Evolutionary conservation across 176 grass and related monocot genomes (phyloP).

Genomic region (Triticum urartu): DNA sequence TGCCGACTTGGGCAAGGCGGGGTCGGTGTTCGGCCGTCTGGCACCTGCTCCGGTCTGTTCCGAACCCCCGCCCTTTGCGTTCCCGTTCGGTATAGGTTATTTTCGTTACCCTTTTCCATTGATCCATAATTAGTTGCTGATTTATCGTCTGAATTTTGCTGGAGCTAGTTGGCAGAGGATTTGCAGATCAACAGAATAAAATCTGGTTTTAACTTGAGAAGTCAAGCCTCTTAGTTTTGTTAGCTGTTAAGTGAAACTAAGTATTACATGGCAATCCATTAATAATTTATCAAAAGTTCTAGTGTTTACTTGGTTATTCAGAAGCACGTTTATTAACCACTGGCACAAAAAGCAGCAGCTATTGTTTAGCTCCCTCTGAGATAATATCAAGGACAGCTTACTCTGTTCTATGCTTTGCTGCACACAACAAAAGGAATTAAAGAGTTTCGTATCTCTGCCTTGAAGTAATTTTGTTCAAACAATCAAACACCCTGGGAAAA

Average conservation of each 20-base stretch:
- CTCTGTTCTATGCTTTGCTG: not conserved
- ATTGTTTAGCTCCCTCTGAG: not conserved
- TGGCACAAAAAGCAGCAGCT: not conserved
- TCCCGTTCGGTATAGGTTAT: slow-evolving; percentile 18
- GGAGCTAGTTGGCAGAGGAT: not conserved
- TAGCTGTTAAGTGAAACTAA: not conserved
- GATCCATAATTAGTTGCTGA: not conserved
- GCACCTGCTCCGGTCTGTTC: slow-evolving; percentile 22
- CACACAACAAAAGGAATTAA: not conserved
- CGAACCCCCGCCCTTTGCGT: not conserved
- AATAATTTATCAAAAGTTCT: not conserved
- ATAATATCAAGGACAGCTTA: not conserved
- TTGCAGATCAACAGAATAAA: not conserved
- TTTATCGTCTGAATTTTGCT: not conserved
- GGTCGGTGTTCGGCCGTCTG: slow-evolving; percentile 41
- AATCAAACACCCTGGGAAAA: not conserved
- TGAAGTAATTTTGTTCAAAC: not conserved
- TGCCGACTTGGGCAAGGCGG: not conserved
- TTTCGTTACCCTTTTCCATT: not conserved
- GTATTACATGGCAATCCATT: not conserved
- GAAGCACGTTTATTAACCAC: not conserved
- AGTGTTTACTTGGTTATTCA: not conserved
- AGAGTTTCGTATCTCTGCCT: not conserved
- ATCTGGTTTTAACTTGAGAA: not conserved
- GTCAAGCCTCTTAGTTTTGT: not conserved